Base-by-base conservation (phyloP, 768 basidiomycete genomes). In the Amanita exitialis region DNA sequence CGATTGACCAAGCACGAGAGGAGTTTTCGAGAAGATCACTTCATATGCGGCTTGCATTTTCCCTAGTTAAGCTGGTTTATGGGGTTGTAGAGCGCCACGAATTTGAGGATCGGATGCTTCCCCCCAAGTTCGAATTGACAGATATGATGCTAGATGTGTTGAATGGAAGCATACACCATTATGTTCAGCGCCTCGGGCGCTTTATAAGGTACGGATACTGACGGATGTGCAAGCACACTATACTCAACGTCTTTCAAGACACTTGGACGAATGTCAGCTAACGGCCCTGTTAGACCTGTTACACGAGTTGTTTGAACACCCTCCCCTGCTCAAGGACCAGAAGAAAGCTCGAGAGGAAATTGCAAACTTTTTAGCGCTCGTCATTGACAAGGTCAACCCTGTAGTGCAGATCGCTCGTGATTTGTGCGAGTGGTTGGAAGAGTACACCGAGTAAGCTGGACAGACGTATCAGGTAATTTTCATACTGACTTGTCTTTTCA, bases 351-450 rank as follows among this genome's bases (percentile, higher is more conserved):
- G 49, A 44, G 30, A 23, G 32, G 23, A 51, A 12, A 36, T 51
- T n/a, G 7, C 42, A 75, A 32, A 63, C 72, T 1, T 44, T 41
- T 34, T 51, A 16, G 27, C 50, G 18, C 18, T 49, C 20, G 41
- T 44, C 28, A 52, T 49, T 7, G 52, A 56, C 18, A 49, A 47
- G 42, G 48, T 49, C 37, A 57, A 21, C 3, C 48, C 44, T 12
- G 45, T 51, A 45, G 51, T 28, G 6, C 43, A 54, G 3, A 44
- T 61, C 27, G 61, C 65, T 0, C 62, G 58, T 0, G 63, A 61
- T 13, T 53, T 83, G 23, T 70, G 73, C 0, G 66, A 72, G 6
- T 83, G 79, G 81, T 53, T 86, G 0, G 62, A 65, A 5, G 62
- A 63, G 0, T 82, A 76, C 53, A 64, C 83, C 23, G 66, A 66